phyloP scores from a whole-genome alignment of 331 rosid genomes.

The Stylosanthes scabra region DNA sequence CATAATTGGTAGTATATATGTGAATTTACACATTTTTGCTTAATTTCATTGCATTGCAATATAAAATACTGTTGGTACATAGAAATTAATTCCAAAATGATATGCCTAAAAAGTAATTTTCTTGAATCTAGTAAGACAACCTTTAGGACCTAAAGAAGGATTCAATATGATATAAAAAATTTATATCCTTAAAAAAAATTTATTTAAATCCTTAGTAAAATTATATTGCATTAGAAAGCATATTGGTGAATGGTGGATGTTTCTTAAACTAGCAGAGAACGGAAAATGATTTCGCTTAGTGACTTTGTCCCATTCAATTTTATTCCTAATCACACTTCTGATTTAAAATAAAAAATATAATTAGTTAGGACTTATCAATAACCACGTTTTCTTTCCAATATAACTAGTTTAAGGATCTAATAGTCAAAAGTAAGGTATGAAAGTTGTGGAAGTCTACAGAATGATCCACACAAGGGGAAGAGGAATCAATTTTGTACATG shows the following conservation, averaged over 20 bases:
- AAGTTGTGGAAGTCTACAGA: conserved; percentile 3
- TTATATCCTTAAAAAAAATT: neutral
- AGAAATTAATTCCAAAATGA: no score
- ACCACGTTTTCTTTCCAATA: conserved; percentile 17
- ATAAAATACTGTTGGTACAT: no score
- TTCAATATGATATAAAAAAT: neutral
- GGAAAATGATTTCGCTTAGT: neutral
- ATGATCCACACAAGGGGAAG: conserved; percentile 7
- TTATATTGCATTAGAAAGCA: neutral
- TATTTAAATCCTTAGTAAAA: neutral
- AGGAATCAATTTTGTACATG: conserved; percentile 14
- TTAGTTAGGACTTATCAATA: neutral
- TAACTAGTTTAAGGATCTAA: conserved; percentile 5
- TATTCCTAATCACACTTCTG: conserved; percentile 12
- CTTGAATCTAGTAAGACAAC: conserved; percentile 14
- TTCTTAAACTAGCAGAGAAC: conserved; percentile 7
- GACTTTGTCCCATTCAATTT: neutral
- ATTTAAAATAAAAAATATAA: neutral
- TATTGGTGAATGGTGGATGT: neutral
- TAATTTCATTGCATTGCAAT: no score
- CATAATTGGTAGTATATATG: no score
- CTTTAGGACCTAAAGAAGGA: neutral
- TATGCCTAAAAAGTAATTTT: neutral
- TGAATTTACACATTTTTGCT: no score
- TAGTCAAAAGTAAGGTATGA: neutral